Percentiles rank a stretch among this genome's conserved stretches.
Evolutionary conservation across 495 filamentous ascomycete genomes (phyloP).

Genomic region (Xylaria scruposa): DNA sequence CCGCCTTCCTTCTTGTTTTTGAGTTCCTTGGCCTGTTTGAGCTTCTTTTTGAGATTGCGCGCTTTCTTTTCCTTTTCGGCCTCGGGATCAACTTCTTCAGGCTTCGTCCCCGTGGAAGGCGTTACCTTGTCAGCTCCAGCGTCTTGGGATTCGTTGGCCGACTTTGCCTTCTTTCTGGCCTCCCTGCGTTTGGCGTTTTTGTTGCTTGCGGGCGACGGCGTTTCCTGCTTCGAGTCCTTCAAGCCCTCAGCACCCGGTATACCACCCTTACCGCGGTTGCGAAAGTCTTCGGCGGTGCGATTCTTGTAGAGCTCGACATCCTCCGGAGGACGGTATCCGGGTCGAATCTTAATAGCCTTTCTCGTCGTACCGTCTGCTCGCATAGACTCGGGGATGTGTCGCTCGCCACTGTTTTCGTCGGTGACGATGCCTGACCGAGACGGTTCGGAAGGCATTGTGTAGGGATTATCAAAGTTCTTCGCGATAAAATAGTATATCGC

Average conservation of each 20-base stretch:
- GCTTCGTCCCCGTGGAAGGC: conserved; percentile 38
- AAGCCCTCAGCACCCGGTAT: conserved; percentile 80
- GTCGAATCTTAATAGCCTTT: conserved; percentile 90
- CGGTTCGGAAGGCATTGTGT: conserved; percentile 56
- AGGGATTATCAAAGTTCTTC: conserved; percentile 34
- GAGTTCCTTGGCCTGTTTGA: conserved; percentile 89
- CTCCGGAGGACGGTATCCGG: conserved; percentile 93
- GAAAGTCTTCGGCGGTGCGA: conserved; percentile 83
- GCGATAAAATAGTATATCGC: conserved; percentile 22
- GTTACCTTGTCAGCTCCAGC: conserved; percentile 38
- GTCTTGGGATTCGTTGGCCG: conserved; percentile 51
- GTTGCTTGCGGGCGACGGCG: conserved; percentile 63
- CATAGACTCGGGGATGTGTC: conserved; percentile 84
- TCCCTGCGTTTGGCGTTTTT: conserved; percentile 96
- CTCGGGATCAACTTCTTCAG: conserved; percentile 65
- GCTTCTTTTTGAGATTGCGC: conserved; percentile 92
- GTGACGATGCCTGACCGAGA: conserved; percentile 77
- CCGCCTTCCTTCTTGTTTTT: conserved; percentile 90
- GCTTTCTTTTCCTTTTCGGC: conserved; percentile 91
- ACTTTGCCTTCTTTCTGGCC: conserved; percentile 86
- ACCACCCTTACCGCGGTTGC: conserved; percentile 73
- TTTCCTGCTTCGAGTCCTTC: conserved; percentile 58
- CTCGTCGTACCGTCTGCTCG: conserved; percentile 87
- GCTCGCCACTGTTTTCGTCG: conserved; percentile 73
- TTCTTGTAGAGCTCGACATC: conserved; percentile 98